A percentile compares a stretch with the other conserved stretches of the same genome.
Conservation (phyloP, 139 green algal genomes). For the Cymbomonas tetramitiformis region DNA sequence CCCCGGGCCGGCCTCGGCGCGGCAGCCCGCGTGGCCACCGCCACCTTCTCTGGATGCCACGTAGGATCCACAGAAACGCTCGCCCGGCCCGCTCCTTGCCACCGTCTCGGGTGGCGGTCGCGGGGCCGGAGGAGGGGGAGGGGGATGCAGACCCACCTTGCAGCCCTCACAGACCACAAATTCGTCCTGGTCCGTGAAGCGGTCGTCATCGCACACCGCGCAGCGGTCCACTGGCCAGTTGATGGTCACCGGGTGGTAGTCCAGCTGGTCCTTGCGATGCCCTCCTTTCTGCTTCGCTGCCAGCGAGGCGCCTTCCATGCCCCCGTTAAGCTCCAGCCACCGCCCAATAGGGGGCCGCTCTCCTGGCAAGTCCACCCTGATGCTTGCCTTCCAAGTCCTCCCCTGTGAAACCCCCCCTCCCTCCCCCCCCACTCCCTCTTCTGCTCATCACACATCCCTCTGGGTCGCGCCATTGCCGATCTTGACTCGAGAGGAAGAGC, state of each 20-base stretch:
- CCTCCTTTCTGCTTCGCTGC: neutral
- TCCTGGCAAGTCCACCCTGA: conserved; percentile 3
- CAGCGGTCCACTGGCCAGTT: conserved; percentile 27
- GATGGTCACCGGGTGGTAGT: neutral
- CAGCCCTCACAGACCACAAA: conserved; percentile 73
- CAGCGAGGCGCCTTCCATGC: neutral
- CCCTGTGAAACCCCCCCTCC: too few relatives aligned
- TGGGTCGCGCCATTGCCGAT: too few relatives aligned
- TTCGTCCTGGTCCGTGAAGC: conserved; percentile 76
- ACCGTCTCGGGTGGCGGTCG: too few relatives aligned
- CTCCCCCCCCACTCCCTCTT: too few relatives aligned
- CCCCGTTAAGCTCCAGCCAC: neutral
- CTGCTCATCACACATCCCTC: too few relatives aligned
- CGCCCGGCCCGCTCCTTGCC: too few relatives aligned
- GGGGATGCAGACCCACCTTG: conserved; percentile 46
- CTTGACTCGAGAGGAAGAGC: too few relatives aligned
- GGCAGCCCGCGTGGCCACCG: too few relatives aligned
- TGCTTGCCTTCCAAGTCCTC: conserved; percentile 12
- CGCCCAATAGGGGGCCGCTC: conserved; percentile 8
- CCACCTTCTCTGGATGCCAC: too few relatives aligned
- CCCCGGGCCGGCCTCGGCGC: too few relatives aligned
- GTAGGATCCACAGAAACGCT: too few relatives aligned
- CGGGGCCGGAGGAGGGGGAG: too few relatives aligned
- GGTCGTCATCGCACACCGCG: conserved; percentile 70
- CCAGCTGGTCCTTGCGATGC: neutral